These are phyloP conservation scores for Cytospora piceicola DNA, from an alignment of 2,329 filamentous ascomycete species.

Conservation along the genomic window DNA sequence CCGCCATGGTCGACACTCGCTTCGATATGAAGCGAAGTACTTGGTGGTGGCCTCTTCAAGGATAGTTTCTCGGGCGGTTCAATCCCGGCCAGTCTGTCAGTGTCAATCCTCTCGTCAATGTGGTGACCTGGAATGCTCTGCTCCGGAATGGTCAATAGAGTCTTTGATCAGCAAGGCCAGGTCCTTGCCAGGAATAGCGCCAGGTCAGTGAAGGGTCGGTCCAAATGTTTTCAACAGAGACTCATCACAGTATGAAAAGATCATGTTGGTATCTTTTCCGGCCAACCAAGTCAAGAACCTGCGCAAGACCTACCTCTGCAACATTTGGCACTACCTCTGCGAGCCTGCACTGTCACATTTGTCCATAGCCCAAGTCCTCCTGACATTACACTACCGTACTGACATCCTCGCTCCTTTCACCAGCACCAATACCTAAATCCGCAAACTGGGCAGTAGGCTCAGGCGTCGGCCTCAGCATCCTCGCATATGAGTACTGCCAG, in stretches of 20 bases:
- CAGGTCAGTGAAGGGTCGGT: background rate
- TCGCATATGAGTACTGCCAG: conserved; percentile 84
- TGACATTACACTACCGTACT: background rate
- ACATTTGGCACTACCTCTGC: background rate
- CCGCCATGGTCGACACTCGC: background rate
- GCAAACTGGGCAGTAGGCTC: conserved; percentile 85
- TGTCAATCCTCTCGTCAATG: background rate
- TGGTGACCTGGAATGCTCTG: background rate
- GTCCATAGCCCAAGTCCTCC: background rate
- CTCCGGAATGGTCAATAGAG: background rate
- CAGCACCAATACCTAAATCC: conserved; percentile 63
- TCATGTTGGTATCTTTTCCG: background rate
- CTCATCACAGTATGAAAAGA: background rate
- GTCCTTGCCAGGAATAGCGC: background rate
- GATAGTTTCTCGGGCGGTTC: background rate
- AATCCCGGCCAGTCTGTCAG: background rate
- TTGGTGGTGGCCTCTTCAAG: background rate
- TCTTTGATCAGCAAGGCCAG: background rate
- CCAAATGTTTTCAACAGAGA: background rate
- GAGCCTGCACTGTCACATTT: background rate
- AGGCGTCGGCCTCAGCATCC: conserved; percentile 71
- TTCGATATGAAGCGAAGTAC: background rate
- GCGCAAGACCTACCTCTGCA: background rate
- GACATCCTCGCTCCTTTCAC: background rate
- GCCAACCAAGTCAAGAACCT: background rate